Conservation (phyloP, 306 rosid genomes). For the Elaeagnus macrophylla region DNA sequence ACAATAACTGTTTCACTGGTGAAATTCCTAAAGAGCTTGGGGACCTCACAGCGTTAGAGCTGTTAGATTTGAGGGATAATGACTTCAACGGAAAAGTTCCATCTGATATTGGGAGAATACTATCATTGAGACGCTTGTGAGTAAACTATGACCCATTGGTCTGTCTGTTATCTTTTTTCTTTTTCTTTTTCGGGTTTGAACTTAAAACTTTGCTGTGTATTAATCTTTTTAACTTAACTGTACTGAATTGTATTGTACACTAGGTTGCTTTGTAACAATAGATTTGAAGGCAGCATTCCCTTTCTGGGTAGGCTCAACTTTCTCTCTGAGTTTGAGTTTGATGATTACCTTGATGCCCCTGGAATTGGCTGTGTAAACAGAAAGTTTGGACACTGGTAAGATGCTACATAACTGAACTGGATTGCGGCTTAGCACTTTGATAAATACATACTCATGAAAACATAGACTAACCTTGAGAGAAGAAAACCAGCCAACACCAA, state of each 20-base stretch:
- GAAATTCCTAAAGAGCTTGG: slow-evolving; percentile 71
- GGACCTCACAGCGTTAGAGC: slow-evolving; percentile 46
- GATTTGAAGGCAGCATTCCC: slow-evolving; percentile 44
- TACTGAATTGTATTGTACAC: slow-evolving; percentile 15
- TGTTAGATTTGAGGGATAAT: slow-evolving; percentile 80
- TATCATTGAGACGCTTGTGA: slow-evolving; percentile 59
- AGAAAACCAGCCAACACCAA: not conserved
- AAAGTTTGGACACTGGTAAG: slow-evolving; percentile 64
- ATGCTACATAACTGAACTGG: not conserved
- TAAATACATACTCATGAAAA: not conserved
- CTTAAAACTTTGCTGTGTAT: no score
- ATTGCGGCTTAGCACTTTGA: not conserved
- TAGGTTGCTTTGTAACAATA: slow-evolving; percentile 59
- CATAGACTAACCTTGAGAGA: no score
- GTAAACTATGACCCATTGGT: slow-evolving; percentile 25
- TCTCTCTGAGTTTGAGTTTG: slow-evolving; percentile 33
- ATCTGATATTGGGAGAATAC: slow-evolving; percentile 41
- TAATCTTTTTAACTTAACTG: slow-evolving; percentile 9
- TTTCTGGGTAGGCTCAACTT: slow-evolving; percentile 28
- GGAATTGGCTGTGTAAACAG: slow-evolving; percentile 40
- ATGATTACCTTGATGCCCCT: slow-evolving; percentile 30
- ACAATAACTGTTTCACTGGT: slow-evolving; percentile 65
- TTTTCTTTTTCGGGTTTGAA: not conserved
- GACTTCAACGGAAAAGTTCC: slow-evolving; percentile 62
- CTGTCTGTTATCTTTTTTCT: slow-evolving; percentile 3